phyloP scores from a whole-genome alignment of 257 asterid species.

The Rauvolfia tetraphylla region DNA sequence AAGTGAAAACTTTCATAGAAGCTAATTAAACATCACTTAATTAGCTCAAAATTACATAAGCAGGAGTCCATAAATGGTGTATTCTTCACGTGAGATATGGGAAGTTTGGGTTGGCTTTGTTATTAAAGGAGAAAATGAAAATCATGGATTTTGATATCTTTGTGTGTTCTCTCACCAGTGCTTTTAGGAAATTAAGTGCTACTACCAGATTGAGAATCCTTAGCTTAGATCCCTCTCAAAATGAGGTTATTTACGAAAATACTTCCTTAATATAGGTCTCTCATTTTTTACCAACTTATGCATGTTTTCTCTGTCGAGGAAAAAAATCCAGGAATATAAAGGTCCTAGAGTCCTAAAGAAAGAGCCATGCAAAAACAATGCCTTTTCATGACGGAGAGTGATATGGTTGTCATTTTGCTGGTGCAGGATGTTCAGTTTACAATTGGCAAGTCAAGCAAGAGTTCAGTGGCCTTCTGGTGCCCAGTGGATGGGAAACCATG shows the following conservation, averaged over 20 bases:
- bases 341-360: no score
- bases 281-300: background rate
- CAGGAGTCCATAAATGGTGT: background rate
- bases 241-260: background rate
- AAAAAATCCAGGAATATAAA: no score
- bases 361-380: background rate
- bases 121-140: background rate
- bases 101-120: background rate
- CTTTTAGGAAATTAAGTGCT: background rate
- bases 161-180: background rate
- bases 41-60: background rate
- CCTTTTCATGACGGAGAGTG: background rate
- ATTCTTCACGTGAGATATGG: background rate
- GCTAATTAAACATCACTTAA: background rate
- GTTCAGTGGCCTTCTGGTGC: constrained; percentile 72
- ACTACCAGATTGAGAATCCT: no score
- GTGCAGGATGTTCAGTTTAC: constrained; percentile 75
- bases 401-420: constrained; percentile 1
- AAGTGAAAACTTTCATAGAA: background rate
- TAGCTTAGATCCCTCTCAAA: no score
- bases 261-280: no score
- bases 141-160: background rate
- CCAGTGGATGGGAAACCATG: constrained; percentile 64
- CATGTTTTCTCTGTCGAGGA: background rate
- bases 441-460: constrained; percentile 58